Evolutionary conservation across 164 flowering plant genomes (phyloP).

Genomic region (Warburgia ugandensis): DNA sequence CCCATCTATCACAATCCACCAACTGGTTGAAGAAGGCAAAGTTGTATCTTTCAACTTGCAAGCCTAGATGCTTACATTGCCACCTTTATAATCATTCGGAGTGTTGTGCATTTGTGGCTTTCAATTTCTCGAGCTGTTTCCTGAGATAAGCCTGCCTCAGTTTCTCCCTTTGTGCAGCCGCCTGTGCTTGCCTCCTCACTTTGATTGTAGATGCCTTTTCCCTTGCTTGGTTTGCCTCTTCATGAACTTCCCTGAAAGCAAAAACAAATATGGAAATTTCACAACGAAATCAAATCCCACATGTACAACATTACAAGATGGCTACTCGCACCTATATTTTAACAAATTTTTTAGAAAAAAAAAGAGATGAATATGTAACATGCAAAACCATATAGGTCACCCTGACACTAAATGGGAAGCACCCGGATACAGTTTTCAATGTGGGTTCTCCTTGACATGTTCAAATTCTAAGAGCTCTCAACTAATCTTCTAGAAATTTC

Average conservation of each 20-base stretch:
- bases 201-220: conserved; percentile 64
- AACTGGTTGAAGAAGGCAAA: too few relatives aligned
- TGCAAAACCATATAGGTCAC: too few relatives aligned
- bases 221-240: conserved; percentile 75
- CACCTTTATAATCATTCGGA: too few relatives aligned
- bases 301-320: background rate
- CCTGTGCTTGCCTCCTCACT: conserved; percentile 75
- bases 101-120: conserved; percentile 40
- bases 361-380: too few relatives aligned
- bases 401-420: too few relatives aligned
- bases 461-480: too few relatives aligned
- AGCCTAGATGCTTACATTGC: too few relatives aligned
- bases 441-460: too few relatives aligned
- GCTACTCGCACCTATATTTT: background rate
- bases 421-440: too few relatives aligned
- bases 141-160: conserved; percentile 74
- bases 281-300: background rate
- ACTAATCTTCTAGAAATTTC: too few relatives aligned
- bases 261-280: background rate
- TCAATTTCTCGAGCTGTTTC: conserved; percentile 72
- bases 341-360: background rate
- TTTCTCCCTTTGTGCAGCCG: conserved; percentile 73
- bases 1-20: too few relatives aligned
- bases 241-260: conserved; percentile 79
- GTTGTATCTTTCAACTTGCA: too few relatives aligned